Evolutionary conservation across 2,329 filamentous ascomycete species (phyloP), one percentile per base, ranked within the genome.

Genomic region (Fusarium tricinctum): DNA sequence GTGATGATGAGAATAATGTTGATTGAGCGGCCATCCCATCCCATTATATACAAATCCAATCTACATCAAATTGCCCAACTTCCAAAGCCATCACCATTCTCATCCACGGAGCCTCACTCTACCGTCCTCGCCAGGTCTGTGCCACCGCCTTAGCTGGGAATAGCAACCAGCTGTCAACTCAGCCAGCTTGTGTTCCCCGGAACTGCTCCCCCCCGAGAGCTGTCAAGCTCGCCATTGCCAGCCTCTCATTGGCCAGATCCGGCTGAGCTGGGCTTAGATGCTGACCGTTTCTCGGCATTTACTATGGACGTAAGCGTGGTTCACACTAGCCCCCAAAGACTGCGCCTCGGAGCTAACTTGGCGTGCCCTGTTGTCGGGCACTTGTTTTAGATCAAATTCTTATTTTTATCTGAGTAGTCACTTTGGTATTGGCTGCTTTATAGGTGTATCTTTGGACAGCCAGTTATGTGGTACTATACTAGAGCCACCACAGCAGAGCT

Each of bases 11-110:
- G 40, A 52, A 58, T 58, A 54, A 8, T 66, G 9, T 6, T 26
- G 38, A 48, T 48, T 47, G 50, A 63, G 54, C 38, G 50, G 53
- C 49, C n/a, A 44, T 47, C 19, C 22, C 55, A 43, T 62, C 32
- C 20, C 46, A 20, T 73, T 74, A 74, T 74, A 73, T 74, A 74
- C 5, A 62, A 32, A 17, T 28, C 12, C 1, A 15, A 13, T 13
- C 7, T 3, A 26, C n/a, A 49, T n/a, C 0, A 6, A 46, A 22
- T 19, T 3, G 8, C 50, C 26, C 19, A 42, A 28, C 30, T 30
- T n/a, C 14, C 14, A 23, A 19, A 42, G 13, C 17, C 22, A 55
- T 46, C 47, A 43, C 12, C 33, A 38, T 58, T 58, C 43, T 42
- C 63, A 35, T 35, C 39, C 45, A n/a, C 20, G 17, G 23, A 46